Base-by-base conservation (phyloP, 345 rosid genomes). In the Streptanthus diversifolius region DNA sequence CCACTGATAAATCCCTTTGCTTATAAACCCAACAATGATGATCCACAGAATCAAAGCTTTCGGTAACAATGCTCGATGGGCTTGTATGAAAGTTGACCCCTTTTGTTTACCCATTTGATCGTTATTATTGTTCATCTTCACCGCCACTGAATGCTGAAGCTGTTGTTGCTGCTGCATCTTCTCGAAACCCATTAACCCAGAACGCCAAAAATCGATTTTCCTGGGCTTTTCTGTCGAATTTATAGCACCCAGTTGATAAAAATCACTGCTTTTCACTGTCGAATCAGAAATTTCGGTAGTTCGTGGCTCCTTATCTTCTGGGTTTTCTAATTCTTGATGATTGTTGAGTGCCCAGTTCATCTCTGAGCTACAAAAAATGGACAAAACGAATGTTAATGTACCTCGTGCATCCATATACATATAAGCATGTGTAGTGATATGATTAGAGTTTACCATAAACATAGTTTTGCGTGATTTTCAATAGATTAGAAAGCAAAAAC, bases 41-140 rank as follows among this genome's bases (percentile, higher is more conserved):
- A 87, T 68, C 87, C 87, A 88, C n/a, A 88, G 66, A 64, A 88
- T 15, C 79, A 89, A 51, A 59, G 80, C 48, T 67, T 82, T 88
- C 2, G 89, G 89, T 11, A 95, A 80, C 88, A 87, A 86, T 35
- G 81, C 88, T 82, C 96, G 80, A 73, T 87, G 72, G 0, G 87
- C 60, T 75, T 83, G 90, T 41, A 91, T 85, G 52, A 88, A 88
- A 58, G 95, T 89, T 80, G 83, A 81, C 22, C 90, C 85, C 48
- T 83, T 87, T 54, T 89, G 85, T 21, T 82, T 70, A 74, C 84
- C 86, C 80, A 81, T 81, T 29, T 81, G 90, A 41, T 86, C 91
- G 43, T 57, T 77, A 19, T 3, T 55, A 8, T 4, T 45, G 8
- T 52, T 80, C 81, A 85, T 83, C 79, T 78, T 87, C 83, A 85